These are phyloP conservation scores for Stagonosporopsis rhizophila DNA, from an alignment of 2,329 filamentous ascomycete genomes.

Conservation along the genomic window DNA sequence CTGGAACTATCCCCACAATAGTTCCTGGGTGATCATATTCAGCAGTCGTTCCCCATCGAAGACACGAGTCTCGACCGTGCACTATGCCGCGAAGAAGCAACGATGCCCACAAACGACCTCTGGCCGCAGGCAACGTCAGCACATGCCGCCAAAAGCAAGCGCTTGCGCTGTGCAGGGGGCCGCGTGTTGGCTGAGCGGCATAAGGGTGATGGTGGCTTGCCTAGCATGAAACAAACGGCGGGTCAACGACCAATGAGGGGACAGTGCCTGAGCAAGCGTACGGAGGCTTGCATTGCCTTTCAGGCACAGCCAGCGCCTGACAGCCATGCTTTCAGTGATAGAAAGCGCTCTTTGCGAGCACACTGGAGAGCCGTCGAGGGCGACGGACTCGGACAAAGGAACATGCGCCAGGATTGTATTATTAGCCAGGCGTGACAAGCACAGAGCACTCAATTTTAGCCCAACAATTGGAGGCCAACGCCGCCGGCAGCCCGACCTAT, in stretches of 20 bases:
- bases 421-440: constrained; percentile 2
- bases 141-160: constrained; percentile 14
- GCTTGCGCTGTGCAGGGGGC: constrained; percentile 14
- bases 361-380: background rate
- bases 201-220: constrained; percentile 15
- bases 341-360: constrained; percentile 4
- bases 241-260: constrained; percentile 1
- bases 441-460: constrained; percentile 2
- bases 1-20: constrained; percentile 4
- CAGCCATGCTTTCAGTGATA: constrained; percentile 2
- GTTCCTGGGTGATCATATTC: constrained; percentile 1
- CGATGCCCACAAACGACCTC: constrained; percentile 2
- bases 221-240: constrained; percentile 15
- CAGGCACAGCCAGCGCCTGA: constrained; percentile 1
- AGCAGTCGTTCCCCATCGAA: constrained; percentile 1
- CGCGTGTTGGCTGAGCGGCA: constrained; percentile 20
- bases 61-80: constrained; percentile 16
- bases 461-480: constrained; percentile 13
- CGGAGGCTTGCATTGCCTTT: constrained; percentile 13
- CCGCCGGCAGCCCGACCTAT: constrained; percentile 7
- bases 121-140: constrained; percentile 17
- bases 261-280: background rate
- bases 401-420: background rate
- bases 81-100: constrained; percentile 10
- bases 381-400: background rate